These are phyloP conservation scores for Sphenostylis stenocarpa DNA, from an alignment of 306 rosid species.

Conservation along the genomic window DNA sequence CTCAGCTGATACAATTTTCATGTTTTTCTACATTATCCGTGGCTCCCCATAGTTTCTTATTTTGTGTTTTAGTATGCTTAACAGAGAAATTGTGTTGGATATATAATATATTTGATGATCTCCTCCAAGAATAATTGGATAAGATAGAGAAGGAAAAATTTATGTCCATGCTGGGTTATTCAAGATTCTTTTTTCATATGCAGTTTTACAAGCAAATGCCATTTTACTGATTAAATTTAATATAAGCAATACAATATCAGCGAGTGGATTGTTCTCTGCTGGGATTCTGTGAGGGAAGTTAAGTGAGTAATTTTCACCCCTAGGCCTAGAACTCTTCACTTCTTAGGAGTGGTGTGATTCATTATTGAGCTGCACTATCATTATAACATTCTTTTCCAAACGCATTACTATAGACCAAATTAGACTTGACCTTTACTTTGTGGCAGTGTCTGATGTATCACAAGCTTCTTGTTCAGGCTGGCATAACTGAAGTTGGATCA, in stretches of 20 bases:
- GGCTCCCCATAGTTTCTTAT: neutral
- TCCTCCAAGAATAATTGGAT: neutral
- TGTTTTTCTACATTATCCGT: neutral
- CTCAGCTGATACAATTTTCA: too few relatives aligned
- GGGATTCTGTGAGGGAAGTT: slow-evolving; percentile 26
- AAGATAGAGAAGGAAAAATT: neutral
- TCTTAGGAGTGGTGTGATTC: slow-evolving; percentile 5
- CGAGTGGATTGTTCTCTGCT: slow-evolving; percentile 26
- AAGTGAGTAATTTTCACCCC: slow-evolving; percentile 4
- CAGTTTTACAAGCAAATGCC: slow-evolving; percentile 24
- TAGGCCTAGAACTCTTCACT: slow-evolving; percentile 6
- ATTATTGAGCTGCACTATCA: slow-evolving; percentile 29
- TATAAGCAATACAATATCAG: slow-evolving; percentile 22
- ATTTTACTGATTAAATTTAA: slow-evolving; percentile 14
- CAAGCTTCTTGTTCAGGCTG: slow-evolving; percentile 49
- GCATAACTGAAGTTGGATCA: slow-evolving; percentile 56
- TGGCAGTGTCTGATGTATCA: slow-evolving; percentile 39
- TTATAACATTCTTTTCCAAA: slow-evolving; percentile 11
- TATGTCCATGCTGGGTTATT: slow-evolving; percentile 17
- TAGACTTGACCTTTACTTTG: slow-evolving; percentile 31
- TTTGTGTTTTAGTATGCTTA: neutral
- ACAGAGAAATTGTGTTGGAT: neutral
- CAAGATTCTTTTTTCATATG: neutral
- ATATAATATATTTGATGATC: neutral
- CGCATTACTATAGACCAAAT: neutral